A percentile compares a stretch with the other conserved stretches of the same genome.
These are phyloP conservation scores for Sordariomycetes sp. DNA, from an alignment of 2,329 filamentous ascomycete species.

Conservation along the genomic window DNA sequence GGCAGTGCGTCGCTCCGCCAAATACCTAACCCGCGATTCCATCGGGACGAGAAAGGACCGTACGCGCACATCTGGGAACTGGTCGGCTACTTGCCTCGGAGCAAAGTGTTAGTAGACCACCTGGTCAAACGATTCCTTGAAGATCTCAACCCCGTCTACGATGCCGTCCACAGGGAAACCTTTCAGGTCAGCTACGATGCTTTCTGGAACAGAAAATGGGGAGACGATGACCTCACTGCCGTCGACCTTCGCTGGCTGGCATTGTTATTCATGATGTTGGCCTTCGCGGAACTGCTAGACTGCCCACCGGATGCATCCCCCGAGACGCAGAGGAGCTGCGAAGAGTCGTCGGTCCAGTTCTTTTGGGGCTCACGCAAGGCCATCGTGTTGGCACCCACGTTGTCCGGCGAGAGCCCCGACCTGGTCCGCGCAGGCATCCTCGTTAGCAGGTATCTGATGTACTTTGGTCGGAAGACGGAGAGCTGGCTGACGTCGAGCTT, in stretches of 20 bases:
- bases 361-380: constrained; percentile 28
- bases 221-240: constrained; percentile 26
- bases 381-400: constrained; percentile 30
- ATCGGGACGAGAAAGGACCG: constrained; percentile 10
- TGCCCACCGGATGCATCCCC: constrained; percentile 18
- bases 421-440: constrained; percentile 28
- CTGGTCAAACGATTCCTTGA: constrained; percentile 22
- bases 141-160: constrained; percentile 25
- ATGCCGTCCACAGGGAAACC: constrained; percentile 21
- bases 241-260: constrained; percentile 31
- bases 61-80: constrained; percentile 30
- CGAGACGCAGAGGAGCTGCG: constrained; percentile 22
- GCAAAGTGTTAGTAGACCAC: constrained; percentile 23
- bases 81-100: constrained; percentile 24
- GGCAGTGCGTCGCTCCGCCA: neutral
- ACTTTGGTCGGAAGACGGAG: constrained; percentile 25
- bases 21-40: neutral
- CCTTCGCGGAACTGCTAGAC: constrained; percentile 26
- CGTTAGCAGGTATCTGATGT: constrained; percentile 28
- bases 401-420: constrained; percentile 29
- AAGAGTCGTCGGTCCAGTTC: constrained; percentile 28
- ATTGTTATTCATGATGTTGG: constrained; percentile 28
- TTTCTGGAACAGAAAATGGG: constrained; percentile 28
- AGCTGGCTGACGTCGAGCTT: constrained; percentile 31
- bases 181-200: constrained; percentile 24